These are phyloP conservation scores for Cyclostephanos invisitatus DNA, from an alignment of 108 stramenopile genomes.

Conservation along the genomic window DNA sequence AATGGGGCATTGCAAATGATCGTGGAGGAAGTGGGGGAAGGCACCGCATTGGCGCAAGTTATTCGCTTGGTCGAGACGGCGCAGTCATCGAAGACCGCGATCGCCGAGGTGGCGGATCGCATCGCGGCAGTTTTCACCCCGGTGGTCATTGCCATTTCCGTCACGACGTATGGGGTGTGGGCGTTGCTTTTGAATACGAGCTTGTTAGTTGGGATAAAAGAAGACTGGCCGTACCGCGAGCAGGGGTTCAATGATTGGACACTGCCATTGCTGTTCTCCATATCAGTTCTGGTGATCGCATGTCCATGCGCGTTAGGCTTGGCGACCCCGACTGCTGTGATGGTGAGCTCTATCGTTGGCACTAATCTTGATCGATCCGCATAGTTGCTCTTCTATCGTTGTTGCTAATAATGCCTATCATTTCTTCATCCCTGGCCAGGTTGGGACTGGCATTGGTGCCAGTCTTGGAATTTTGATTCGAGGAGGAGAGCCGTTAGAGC, in stretches of 20 bases:
- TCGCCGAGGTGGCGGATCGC: constrained; percentile 83
- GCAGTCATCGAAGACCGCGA: constrained; percentile 77
- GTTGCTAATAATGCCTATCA: neutral
- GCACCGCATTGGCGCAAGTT: constrained; percentile 74
- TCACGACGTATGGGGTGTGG: constrained; percentile 72
- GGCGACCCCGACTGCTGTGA: constrained; percentile 90
- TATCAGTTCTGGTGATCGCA: constrained; percentile 85
- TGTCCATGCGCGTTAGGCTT: constrained; percentile 94
- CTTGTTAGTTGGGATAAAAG: constrained; percentile 46
- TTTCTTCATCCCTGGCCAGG: constrained; percentile 22
- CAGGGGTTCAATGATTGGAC: constrained; percentile 63
- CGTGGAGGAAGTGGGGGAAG: constrained; percentile 57
- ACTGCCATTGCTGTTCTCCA: constrained; percentile 78
- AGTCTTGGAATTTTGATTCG: constrained; percentile 85
- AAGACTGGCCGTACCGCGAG: constrained; percentile 55
- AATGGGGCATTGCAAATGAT: constrained; percentile 53
- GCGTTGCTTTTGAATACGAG: constrained; percentile 47
- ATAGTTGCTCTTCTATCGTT: neutral
- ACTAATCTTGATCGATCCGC: neutral
- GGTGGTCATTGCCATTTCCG: constrained; percentile 59
- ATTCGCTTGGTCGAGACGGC: constrained; percentile 80
- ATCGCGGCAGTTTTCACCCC: constrained; percentile 75
- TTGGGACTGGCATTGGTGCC: constrained; percentile 89
- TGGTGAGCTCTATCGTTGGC: constrained; percentile 20
- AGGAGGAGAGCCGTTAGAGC: constrained; percentile 87